Conservation (phyloP, 1,284 basidiomycete species). For the Sphaerobolus stellatus region DNA sequence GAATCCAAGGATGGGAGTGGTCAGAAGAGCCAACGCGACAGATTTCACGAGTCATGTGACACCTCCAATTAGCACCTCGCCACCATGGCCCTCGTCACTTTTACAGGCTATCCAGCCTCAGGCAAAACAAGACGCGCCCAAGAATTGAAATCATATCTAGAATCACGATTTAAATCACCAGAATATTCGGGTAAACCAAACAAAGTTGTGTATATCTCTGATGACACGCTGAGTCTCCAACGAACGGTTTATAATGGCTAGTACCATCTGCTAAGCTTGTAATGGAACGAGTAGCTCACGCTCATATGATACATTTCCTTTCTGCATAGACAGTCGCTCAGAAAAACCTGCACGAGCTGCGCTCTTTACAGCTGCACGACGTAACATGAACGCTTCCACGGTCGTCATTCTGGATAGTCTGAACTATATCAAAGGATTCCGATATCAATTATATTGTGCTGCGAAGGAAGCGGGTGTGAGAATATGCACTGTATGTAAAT, state of each 20-base stretch:
- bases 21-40: too few relatives aligned
- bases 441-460: constrained; percentile 97
- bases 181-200: constrained; percentile 53
- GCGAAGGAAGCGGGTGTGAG: constrained; percentile 85
- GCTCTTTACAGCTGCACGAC: constrained; percentile 83
- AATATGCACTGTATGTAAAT: constrained; percentile 87
- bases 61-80: too few relatives aligned
- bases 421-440: constrained; percentile 97
- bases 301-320: too few relatives aligned
- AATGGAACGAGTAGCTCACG: not conserved
- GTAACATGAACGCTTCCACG: constrained; percentile 69
- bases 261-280: constrained; percentile 21
- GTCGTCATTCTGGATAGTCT: constrained; percentile 89
- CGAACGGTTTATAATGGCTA: constrained; percentile 75
- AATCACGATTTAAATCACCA: constrained; percentile 50
- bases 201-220: constrained; percentile 72
- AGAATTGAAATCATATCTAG: constrained; percentile 65
- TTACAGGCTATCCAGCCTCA: constrained; percentile 87
- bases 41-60: too few relatives aligned
- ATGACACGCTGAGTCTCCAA: constrained; percentile 68
- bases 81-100: constrained; percentile 88
- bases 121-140: constrained; percentile 80
- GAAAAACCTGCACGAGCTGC: constrained; percentile 90
- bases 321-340: constrained; percentile 62
- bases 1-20: too few relatives aligned